Conservation (phyloP, 2,329 filamentous ascomycete species). For the Calonectria leucothoes region DNA sequence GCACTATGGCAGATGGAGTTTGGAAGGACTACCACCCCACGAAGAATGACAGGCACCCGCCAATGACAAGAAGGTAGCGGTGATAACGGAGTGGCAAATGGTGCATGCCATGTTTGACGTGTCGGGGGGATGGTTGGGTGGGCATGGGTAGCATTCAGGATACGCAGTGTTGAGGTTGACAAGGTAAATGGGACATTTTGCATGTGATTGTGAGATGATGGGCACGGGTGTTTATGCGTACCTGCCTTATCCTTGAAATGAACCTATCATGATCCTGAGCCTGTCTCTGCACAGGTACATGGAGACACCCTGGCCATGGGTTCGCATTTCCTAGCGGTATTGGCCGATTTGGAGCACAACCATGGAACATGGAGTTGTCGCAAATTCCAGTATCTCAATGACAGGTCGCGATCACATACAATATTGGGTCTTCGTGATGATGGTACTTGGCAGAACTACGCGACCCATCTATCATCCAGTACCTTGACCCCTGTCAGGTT, state of each 20-base stretch:
- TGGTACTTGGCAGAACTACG: neutral
- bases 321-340: neutral
- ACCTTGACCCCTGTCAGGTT: neutral
- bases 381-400: neutral
- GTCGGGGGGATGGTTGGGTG: constrained; percentile 17
- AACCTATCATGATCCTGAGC: constrained; percentile 2
- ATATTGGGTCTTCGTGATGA: neutral
- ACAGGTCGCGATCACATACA: neutral
- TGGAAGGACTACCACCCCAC: neutral
- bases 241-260: constrained; percentile 19
- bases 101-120: constrained; percentile 32
- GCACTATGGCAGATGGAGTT: neutral
- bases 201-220: constrained; percentile 36
- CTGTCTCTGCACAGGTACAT: neutral
- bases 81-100: constrained; percentile 38
- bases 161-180: constrained; percentile 26
- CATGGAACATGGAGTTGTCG: neutral
- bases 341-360: neutral
- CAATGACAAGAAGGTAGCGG: constrained; percentile 32
- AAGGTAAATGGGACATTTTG: constrained; percentile 39
- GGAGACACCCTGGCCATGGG: neutral
- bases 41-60: constrained; percentile 18
- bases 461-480: neutral
- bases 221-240: constrained; percentile 17
- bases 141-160: constrained; percentile 9